phyloP scores from a whole-genome alignment of 2,329 filamentous ascomycete genomes.

The Cladosporium austrohemisphaericum region DNA sequence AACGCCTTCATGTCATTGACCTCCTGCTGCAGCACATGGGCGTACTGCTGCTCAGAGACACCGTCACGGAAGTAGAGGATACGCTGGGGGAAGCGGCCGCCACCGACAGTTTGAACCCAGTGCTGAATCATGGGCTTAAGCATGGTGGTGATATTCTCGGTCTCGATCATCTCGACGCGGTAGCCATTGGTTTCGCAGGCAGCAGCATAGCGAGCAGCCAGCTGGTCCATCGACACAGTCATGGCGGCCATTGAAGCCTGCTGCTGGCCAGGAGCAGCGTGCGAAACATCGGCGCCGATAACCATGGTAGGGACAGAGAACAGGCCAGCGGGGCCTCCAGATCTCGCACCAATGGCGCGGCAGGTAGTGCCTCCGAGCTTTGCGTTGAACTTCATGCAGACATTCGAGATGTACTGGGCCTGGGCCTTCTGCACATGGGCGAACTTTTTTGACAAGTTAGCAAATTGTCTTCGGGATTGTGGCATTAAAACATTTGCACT shows the following conservation, averaged over 20 bases:
- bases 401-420: conserved; percentile 86
- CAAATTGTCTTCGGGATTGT: neutral
- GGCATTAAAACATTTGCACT: neutral
- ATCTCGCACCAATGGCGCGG: conserved; percentile 41
- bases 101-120: conserved; percentile 59
- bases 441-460: conserved; percentile 59
- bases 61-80: conserved; percentile 93
- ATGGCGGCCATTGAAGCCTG: conserved; percentile 79
- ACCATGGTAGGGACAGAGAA: conserved; percentile 65
- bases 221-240: conserved; percentile 71
- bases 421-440: conserved; percentile 66
- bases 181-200: conserved; percentile 78
- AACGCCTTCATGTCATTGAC: conserved; percentile 64
- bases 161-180: conserved; percentile 73
- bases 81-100: conserved; percentile 60
- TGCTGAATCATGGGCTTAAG: conserved; percentile 54
- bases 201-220: conserved; percentile 72
- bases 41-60: conserved; percentile 81
- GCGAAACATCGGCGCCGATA: conserved; percentile 87
- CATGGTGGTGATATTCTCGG: conserved; percentile 63
- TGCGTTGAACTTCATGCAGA: conserved; percentile 93
- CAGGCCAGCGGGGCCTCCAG: conserved; percentile 30
- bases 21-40: conserved; percentile 74
- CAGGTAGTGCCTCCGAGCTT: conserved; percentile 84
- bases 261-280: conserved; percentile 65